A percentile compares a stretch with the other conserved stretches of the same genome.
Evolutionary conservation across 83 land plant genomes (phyloP).

Genomic region (Isoetes engelmannii): DNA sequence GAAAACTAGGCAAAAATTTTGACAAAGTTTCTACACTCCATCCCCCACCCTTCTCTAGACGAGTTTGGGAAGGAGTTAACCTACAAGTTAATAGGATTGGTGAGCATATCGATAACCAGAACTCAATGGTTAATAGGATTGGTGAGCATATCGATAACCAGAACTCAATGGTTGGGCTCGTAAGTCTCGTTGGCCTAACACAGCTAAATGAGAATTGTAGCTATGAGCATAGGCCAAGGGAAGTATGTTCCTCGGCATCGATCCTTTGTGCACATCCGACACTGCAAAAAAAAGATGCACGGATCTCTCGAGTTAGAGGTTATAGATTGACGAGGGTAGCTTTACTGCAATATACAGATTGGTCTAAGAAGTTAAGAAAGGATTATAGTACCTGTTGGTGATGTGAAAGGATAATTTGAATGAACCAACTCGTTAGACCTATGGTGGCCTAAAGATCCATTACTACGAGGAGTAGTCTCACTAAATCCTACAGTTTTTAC

Average conservation of each 20-base stretch:
- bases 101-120: background rate
- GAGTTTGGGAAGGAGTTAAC: too few relatives aligned
- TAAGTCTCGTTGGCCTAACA: conserved; percentile 7
- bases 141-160: conserved; percentile 6
- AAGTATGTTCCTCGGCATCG: conserved; percentile 2
- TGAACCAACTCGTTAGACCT: background rate
- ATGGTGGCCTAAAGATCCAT: background rate
- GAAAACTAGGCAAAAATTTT: too few relatives aligned
- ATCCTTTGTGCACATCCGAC: background rate
- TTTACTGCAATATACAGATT: background rate
- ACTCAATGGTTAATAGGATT: too few relatives aligned
- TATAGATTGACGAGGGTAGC: conserved; percentile 7
- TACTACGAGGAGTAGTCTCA: background rate
- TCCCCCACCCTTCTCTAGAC: too few relatives aligned
- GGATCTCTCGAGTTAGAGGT: background rate
- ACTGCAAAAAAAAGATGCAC: conserved; percentile 2
- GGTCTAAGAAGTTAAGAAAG: background rate
- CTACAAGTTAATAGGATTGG: background rate
- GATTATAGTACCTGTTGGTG: background rate
- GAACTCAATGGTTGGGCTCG: background rate
- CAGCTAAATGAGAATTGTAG: conserved; percentile 12
- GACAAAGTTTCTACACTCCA: too few relatives aligned
- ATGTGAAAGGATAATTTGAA: background rate
- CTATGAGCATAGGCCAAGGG: conserved; percentile 8
- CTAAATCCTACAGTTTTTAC: background rate